A percentile compares a stretch with the other conserved stretches of the same genome.
These are phyloP conservation scores for Paulinella micropora DNA, from an alignment of 78 protist species.

Conservation along the genomic window DNA sequence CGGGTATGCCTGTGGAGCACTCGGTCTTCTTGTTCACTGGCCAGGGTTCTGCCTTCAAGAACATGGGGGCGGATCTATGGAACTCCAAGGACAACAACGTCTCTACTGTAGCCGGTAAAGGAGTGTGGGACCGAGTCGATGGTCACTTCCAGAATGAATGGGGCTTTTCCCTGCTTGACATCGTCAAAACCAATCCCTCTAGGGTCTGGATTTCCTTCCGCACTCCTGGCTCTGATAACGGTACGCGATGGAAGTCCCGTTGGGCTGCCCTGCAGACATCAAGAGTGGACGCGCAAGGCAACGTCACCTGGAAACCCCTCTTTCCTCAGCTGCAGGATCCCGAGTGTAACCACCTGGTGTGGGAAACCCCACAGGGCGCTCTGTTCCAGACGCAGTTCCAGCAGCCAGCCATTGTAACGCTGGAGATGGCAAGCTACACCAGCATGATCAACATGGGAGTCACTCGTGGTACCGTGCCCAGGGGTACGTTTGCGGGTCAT, in stretches of 20 bases:
- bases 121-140: conserved; percentile 55
- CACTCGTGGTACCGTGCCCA: conserved; percentile 6
- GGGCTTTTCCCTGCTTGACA: conserved; percentile 43
- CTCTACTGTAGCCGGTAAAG: conserved; percentile 24
- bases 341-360: too few relatives aligned
- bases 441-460: conserved; percentile 22
- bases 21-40: conserved; percentile 61
- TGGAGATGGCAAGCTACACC: conserved; percentile 42
- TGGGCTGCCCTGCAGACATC: conserved; percentile 3
- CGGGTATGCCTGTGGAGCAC: too few relatives aligned
- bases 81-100: too few relatives aligned
- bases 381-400: conserved; percentile 55
- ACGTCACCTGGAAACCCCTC: neutral
- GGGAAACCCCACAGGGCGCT: conserved; percentile 52
- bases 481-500: conserved; percentile 52
- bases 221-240: conserved; percentile 45
- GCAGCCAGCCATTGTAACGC: conserved; percentile 42
- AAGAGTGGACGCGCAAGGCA: too few relatives aligned
- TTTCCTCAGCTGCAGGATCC: conserved; percentile 10
- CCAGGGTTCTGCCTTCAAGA: conserved; percentile 35
- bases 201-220: conserved; percentile 33
- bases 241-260: conserved; percentile 31
- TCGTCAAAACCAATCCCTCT: conserved; percentile 49
- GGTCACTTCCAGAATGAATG: conserved; percentile 11
- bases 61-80: conserved; percentile 62